Percentiles rank a stretch among this genome's conserved stretches.
Evolutionary conservation across 306 rosid genomes (phyloP).

Genomic region (Fagus sylvatica): DNA sequence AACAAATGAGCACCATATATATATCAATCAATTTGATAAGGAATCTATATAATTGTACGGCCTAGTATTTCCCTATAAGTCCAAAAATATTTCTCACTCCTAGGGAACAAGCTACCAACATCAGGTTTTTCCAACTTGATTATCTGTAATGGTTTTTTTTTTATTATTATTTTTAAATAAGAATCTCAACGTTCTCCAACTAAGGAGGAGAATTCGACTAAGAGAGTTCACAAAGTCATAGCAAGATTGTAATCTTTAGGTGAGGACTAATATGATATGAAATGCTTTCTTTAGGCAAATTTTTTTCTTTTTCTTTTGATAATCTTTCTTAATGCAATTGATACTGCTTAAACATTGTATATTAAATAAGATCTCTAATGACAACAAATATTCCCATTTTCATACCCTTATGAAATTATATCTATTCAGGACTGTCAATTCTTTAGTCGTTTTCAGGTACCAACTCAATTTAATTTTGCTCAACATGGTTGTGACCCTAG

Average conservation of each 20-base stretch:
- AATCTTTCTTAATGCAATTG: constrained; percentile 5
- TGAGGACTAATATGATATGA: constrained; percentile 19
- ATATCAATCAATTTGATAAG: not conserved
- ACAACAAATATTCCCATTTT: constrained; percentile 21
- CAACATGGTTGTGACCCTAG: not conserved
- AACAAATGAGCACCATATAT: not conserved
- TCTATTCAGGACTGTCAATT: constrained; percentile 14
- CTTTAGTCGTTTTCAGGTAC: not conserved
- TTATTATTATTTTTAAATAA: not conserved
- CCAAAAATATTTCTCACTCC: not conserved
- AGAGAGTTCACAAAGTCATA: not conserved
- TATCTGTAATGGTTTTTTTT: not conserved
- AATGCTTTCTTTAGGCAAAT: too few species aligned
- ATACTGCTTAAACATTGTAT: constrained; percentile 11
- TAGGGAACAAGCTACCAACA: not conserved
- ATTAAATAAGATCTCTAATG: constrained; percentile 18
- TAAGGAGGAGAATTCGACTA: not conserved
- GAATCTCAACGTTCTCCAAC: not conserved
- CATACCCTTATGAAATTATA: not conserved
- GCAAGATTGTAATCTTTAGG: constrained; percentile 33
- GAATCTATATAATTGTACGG: not conserved
- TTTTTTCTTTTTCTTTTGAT: too few species aligned
- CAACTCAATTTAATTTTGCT: not conserved
- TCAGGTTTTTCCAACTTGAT: not conserved
- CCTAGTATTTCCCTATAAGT: not conserved